Base-by-base conservation (phyloP, 345 rosid species). In the Rhodamnia rubescens region DNA sequence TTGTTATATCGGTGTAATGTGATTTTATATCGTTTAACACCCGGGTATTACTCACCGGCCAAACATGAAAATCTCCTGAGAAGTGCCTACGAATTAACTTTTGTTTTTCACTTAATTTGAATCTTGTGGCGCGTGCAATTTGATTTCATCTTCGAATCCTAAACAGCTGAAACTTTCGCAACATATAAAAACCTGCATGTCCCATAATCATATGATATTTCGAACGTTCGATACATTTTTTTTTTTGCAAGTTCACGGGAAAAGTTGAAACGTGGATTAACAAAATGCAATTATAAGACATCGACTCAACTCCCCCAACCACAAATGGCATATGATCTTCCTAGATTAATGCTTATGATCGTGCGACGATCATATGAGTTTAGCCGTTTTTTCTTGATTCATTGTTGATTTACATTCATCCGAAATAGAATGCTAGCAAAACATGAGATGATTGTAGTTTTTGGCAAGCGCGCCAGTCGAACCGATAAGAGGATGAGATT, bases 41-140 rank as follows among this genome's bases (percentile, higher is more conserved):
- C 24, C 12, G 11, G 11, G 12, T 64, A 29, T 64, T 64, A 64
- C 10, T 64, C 22, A 2, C 5, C 2, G 3, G 20, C 0, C 3
- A 3, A 0, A 61, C 4, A 29, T 15, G 51, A 15, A 61, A 59
- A 29, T 1, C 0, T 0, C 16, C 15, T 0, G 4, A 15, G 1
- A 15, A 29, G 9, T 1, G 2, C 5, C 6, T 18, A 36, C 0
- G 0, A 9, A 69, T 11, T 0, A 4, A 7, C 11, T 18, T 69
- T 18, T 69, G 9, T 4, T 69, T 0, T 18, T 36, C 47, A 9
- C 13, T 18, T 36, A 9, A 69, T 32, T 5, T 69, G 0, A 69
- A 36, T 69, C 13, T 69, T 1, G 4, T 0, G 1, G 13, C 5
- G 78, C 4, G 10, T 36, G 2, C 5, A 36, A 16, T 69, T 69